These are phyloP conservation scores for Favolaschia claudopus DNA, from an alignment of 768 basidiomycete species.

Conservation along the genomic window DNA sequence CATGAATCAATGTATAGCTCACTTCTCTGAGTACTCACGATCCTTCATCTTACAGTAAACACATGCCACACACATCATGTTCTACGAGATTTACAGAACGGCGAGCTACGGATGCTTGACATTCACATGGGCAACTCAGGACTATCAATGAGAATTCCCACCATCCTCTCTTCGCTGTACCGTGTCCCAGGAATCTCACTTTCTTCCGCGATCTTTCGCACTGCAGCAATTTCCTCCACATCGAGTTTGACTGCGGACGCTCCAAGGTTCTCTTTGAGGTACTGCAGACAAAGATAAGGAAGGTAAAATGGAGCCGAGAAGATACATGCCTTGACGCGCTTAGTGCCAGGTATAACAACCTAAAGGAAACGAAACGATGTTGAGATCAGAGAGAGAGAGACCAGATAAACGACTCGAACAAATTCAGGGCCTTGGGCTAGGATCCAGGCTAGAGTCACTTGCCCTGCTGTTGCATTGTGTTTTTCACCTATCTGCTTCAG, in stretches of 20 bases:
- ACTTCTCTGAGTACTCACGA: no score
- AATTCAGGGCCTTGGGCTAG: conserved; percentile 52
- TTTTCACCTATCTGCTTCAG: conserved; percentile 43
- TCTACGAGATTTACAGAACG: no score
- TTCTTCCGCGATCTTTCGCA: conserved; percentile 38
- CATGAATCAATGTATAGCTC: no score
- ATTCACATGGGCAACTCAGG: conserved; percentile 21
- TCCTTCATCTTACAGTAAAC: no score
- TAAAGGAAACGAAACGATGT: no score
- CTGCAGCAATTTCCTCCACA: conserved; percentile 34
- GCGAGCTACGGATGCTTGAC: no score
- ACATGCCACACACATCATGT: no score
- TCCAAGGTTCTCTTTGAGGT: conserved; percentile 42
- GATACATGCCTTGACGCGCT: conserved; percentile 40
- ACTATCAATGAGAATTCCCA: conserved; percentile 10
- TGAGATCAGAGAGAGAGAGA: no score
- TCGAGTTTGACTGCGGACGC: conserved; percentile 34
- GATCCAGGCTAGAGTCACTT: conserved; percentile 56
- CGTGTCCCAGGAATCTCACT: conserved; percentile 30
- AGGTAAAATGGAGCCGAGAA: conserved; percentile 8
- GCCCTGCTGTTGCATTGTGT: conserved; percentile 47
- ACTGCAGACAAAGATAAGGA: conserved; percentile 28
- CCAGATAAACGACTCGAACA: no score
- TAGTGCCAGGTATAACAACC: conserved; percentile 55
- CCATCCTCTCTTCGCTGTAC: conserved; percentile 12